Base-by-base conservation (phyloP, 257 asterid genomes). In the Eustoma russellianum region DNA sequence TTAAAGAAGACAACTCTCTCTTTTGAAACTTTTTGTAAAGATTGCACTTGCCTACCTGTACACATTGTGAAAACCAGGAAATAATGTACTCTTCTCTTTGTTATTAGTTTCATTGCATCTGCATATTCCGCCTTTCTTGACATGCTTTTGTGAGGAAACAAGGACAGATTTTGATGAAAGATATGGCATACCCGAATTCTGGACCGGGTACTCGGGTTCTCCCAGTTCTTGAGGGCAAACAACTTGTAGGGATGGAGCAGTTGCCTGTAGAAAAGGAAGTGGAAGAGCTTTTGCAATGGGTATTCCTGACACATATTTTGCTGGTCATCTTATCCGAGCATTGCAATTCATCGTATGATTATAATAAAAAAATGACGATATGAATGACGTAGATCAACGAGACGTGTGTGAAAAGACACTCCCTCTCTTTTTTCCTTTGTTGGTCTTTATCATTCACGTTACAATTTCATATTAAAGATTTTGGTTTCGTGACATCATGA, bases 271-370 rank as follows among this genome's bases (percentile, higher is more conserved):
- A 54, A 30, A 63, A 63, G 50, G 68, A 63, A 38, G 61, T 63
- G 41, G 46, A 63, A 43, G 68, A 62, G 40, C 61, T 62, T 46
- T 7, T 54, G n/a, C 17, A 41, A 34, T 38, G 56, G 67, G 67
- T 62, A 53, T 19, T 49, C 30, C 30, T 24, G 3, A 2, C 2
- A 2, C 30, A 24, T 24, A 24, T 24, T 24, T 24, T 24, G 30
- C 3, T 24, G 30, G 30, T 2, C 3, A 0, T 24, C 30, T 24
- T 2, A 2, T 24, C 3, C 3, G 1, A 2, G 3, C 30, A 24
- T 24, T 24, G 30, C 3, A 4, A 24, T 24, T 24, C 3, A 24
- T 4, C 30, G 2, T 24, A 24, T 2, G 3, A 24, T 24, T 24
- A 24, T 24, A 24, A 4, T 4, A 4, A 2, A 24, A 24, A 24